Percentiles rank a stretch among this genome's conserved stretches.
phyloP scores from a whole-genome alignment of 768 basidiomycete species.

The Mycena polygramma region DNA sequence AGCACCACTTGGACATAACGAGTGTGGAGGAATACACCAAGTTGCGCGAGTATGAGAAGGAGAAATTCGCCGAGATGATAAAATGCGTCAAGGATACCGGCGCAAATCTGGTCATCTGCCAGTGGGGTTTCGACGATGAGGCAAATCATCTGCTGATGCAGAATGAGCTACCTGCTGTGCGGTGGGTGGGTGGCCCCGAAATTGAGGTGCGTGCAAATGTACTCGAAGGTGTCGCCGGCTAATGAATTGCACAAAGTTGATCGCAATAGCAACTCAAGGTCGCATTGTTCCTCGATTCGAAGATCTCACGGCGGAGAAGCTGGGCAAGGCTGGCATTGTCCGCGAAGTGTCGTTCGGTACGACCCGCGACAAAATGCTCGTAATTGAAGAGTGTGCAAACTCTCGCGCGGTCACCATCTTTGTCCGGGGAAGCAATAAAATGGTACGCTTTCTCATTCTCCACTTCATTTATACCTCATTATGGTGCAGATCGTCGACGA shows the following conservation, averaged over 20 bases:
- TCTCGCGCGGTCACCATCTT: conserved; percentile 96
- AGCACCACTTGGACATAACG: conserved; percentile 98
- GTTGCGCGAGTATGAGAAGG: conserved; percentile 93
- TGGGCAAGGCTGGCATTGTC: conserved; percentile 94
- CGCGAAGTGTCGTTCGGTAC: conserved; percentile 97
- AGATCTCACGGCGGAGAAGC: conserved; percentile 90
- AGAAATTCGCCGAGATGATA: conserved; percentile 98
- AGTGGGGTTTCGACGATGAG: conserved; percentile 99
- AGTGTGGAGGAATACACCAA: conserved; percentile 97
- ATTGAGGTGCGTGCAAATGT: conserved; percentile 80
- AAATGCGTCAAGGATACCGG: conserved; percentile 95
- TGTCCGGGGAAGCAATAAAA: conserved; percentile 98
- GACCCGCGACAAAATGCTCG: conserved; percentile 98
- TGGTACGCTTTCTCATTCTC: conserved; percentile 66
- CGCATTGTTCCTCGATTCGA: conserved; percentile 99
- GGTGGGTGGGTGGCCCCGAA: conserved; percentile 99
- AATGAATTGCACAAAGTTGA: conserved; percentile 67
- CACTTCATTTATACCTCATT: conserved; percentile 2
- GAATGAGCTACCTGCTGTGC: conserved; percentile 95
- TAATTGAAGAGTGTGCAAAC: conserved; percentile 99
- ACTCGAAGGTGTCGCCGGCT: not conserved
- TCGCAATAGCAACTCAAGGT: conserved; percentile 98
- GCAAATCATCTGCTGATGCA: conserved; percentile 98
- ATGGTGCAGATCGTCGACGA: conserved; percentile 92
- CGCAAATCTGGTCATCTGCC: conserved; percentile 98